These are phyloP conservation scores for Aspergillus homomorphus DNA, from an alignment of 495 filamentous ascomycete species.

Conservation along the genomic window DNA sequence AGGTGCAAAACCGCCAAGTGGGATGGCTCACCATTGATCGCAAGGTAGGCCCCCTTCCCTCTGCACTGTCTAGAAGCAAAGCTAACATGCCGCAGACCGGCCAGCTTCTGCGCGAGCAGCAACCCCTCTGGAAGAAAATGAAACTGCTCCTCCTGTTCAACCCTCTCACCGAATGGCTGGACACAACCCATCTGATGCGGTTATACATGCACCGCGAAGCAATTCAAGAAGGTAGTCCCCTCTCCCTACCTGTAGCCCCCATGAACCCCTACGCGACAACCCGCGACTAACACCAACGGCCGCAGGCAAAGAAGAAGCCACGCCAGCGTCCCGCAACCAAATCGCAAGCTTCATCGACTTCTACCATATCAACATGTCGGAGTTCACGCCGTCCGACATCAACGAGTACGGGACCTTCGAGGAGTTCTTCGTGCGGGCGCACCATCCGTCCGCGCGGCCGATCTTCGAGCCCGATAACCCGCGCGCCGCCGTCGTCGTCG, in stretches of 20 bases:
- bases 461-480: slow-evolving; percentile 33
- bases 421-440: slow-evolving; percentile 46
- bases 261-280: neutral
- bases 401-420: slow-evolving; percentile 36
- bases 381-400: slow-evolving; percentile 33
- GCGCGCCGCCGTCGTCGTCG: slow-evolving; percentile 30
- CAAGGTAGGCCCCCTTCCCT: slow-evolving; percentile 13
- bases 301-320: slow-evolving; percentile 11
- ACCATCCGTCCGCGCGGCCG: slow-evolving; percentile 34
- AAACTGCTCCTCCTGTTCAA: slow-evolving; percentile 43
- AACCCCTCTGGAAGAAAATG: slow-evolving; percentile 38
- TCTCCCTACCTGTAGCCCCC: neutral
- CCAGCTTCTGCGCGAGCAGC: slow-evolving; percentile 33
- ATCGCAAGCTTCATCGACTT: slow-evolving; percentile 37
- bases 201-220: slow-evolving; percentile 31
- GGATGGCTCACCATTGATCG: slow-evolving; percentile 36
- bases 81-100: slow-evolving; percentile 18
- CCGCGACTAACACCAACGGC: neutral
- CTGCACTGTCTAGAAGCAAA: neutral
- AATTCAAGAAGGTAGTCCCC: slow-evolving; percentile 8
- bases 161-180: slow-evolving; percentile 38
- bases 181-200: slow-evolving; percentile 32
- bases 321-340: slow-evolving; percentile 16
- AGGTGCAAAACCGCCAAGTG: slow-evolving; percentile 29
- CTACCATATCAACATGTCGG: slow-evolving; percentile 37